Conservation (phyloP, 148 eudicot genomes). For the Cornus kousa region DNA sequence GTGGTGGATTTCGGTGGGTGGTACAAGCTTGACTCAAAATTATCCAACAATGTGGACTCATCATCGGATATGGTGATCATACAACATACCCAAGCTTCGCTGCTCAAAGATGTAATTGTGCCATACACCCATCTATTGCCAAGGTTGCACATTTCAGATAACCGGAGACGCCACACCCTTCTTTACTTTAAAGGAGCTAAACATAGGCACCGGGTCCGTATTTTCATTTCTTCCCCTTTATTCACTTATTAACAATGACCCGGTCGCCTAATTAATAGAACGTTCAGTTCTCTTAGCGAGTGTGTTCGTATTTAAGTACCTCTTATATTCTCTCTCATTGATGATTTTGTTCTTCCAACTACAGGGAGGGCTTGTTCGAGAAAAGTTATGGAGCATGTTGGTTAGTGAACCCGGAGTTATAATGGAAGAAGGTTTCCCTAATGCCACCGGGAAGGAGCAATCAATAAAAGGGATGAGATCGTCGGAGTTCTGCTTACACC, state of each 20-base stretch:
- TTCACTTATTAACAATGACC: not conserved
- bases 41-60: no score
- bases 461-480: conserved; percentile 88
- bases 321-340: no score
- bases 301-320: not conserved
- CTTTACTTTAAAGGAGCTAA: conserved; percentile 98
- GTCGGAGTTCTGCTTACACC: conserved; percentile 93
- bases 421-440: conserved; percentile 98
- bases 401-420: conserved; percentile 64
- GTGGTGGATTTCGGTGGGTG: conserved; percentile 99
- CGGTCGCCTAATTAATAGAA: no score
- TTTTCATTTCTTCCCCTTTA: not conserved
- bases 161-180: conserved; percentile 63
- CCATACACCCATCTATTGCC: conserved; percentile 80
- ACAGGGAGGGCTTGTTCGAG: conserved; percentile 87
- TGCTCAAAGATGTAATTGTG: conserved; percentile 90
- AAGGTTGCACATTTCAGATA: conserved; percentile 52
- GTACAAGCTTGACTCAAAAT: conserved; percentile 74
- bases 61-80: no score
- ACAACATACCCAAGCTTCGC: conserved; percentile 87
- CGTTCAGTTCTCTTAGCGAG: no score
- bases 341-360: not conserved
- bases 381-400: conserved; percentile 79
- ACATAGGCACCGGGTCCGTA: conserved; percentile 87
- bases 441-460: conserved; percentile 90